phyloP scores from a whole-genome alignment of 176 grass and related monocot species.

The Rhynchospora tenuis region DNA sequence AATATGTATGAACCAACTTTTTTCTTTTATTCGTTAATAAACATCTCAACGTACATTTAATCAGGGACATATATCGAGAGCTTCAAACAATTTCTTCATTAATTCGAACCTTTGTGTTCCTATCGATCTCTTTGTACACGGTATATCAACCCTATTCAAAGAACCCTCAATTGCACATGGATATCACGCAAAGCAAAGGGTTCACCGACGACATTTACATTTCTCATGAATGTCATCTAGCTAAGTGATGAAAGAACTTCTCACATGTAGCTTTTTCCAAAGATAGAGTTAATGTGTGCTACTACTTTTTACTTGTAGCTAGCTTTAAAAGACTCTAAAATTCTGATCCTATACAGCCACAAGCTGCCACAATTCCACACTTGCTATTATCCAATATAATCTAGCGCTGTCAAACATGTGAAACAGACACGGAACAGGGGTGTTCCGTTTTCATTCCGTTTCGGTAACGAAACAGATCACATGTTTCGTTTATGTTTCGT shows the following conservation, averaged over 20 bases:
- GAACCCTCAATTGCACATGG: no score
- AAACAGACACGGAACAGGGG: no score
- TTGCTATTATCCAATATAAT: no score
- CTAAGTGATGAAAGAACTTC: not conserved
- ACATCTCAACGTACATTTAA: not conserved
- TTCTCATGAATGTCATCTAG: not conserved
- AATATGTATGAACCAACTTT: not conserved
- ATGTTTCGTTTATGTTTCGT: no score
- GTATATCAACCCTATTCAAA: not conserved
- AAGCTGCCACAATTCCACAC: not conserved
- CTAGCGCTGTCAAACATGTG: no score
- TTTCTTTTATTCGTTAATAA: not conserved
- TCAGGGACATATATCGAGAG: not conserved
- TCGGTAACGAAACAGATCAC: no score
- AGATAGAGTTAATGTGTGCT: not conserved
- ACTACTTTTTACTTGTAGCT: not conserved
- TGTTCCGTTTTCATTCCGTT: no score
- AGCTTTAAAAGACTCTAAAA: not conserved
- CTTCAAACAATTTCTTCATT: not conserved
- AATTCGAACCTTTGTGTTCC: no score
- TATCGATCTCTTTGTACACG: no score
- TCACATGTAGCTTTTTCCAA: not conserved
- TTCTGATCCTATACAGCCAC: not conserved
- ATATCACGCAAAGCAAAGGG: slow-evolving; percentile 1
- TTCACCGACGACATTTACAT: slow-evolving; percentile 12